Evolutionary conservation across 2,329 filamentous ascomycete species (phyloP), one percentile per base, ranked within the genome.

Genomic region (Aspergillus unguis): DNA sequence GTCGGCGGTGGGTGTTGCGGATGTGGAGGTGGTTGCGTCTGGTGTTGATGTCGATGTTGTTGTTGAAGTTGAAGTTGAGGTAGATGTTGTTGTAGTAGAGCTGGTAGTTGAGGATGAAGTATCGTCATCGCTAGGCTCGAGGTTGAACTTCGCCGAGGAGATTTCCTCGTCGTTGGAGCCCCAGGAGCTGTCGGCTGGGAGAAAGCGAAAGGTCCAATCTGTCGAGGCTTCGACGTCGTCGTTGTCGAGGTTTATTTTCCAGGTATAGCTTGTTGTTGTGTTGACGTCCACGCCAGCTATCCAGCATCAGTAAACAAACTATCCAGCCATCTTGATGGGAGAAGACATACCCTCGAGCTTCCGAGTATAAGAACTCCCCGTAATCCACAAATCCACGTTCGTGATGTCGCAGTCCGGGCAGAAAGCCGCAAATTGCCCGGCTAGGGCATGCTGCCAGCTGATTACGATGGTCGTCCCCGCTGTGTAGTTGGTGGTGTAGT

Each of bases 151-250:
- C 3, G 51, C 28, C 10, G 45, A 49, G 42, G 51, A 49, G 28
- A 53, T 48, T 42, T 53, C 51, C 46, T 53, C 44, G 45, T 48
- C 35, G 5, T 37, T 41, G 6, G 26, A 25, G 31, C 45, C 45
- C 41, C 41, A 53, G 25, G 35, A 23, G 26, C 45, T 31, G 36
- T 49, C 36, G 11, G 46, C 29, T 7, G 45, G 51, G 11, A 53
- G 41, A 42, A 53, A 53, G 35, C 51, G 51, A 28, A 53, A 43
- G 6, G 46, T 45, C 51, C 45, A 53, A 27, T 45, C 42, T 5
- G 26, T 29, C 32, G 41, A 49, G 11, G 28, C 25, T 29, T 44
- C 35, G 28, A 53, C n/a, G 29, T 53, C 51, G 27, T 31, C 11
- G 28, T 29, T 31, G 29, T 36, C 36, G 8, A 53, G 26, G 36